Percentiles rank a stretch among this genome's conserved stretches.
Conservation (phyloP, 1,284 basidiomycete species). For the Trametes versicolor region DNA sequence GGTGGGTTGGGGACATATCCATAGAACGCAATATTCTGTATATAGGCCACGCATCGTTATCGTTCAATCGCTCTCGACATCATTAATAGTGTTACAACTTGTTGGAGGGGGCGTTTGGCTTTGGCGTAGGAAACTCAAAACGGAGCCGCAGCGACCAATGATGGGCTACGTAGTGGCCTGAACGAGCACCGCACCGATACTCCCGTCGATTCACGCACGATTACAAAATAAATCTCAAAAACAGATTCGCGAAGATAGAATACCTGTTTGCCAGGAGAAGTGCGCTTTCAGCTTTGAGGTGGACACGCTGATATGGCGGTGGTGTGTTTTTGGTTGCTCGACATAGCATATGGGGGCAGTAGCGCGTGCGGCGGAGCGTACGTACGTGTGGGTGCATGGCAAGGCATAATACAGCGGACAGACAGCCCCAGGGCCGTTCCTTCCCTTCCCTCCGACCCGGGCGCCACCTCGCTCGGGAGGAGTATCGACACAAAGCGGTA, state of each 20-base stretch:
- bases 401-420: conserved; percentile 35
- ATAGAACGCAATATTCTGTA: conserved; percentile 30
- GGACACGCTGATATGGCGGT: conserved; percentile 1
- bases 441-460: conserved; percentile 28
- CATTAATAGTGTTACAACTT: neutral
- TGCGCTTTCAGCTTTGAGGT: neutral
- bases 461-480: conserved; percentile 22
- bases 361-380: conserved; percentile 27
- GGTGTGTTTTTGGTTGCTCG: conserved; percentile 34
- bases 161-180: too few relatives aligned
- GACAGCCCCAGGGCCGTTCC: conserved; percentile 20
- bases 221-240: too few relatives aligned
- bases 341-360: conserved; percentile 35
- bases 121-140: neutral
- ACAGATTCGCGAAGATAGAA: neutral
- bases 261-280: neutral
- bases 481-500: conserved; percentile 26
- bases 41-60: conserved; percentile 23
- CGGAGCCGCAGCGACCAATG: too few relatives aligned
- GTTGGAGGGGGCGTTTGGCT: neutral
- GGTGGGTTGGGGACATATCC: neutral
- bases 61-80: conserved; percentile 14
- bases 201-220: too few relatives aligned
- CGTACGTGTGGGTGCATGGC: conserved; percentile 27
- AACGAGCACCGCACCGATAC: too few relatives aligned